Evolutionary conservation across 2,329 filamentous ascomycete species (phyloP), one percentile per base, ranked within the genome.

Genomic region (Ceratocystis cacaofunesta): DNA sequence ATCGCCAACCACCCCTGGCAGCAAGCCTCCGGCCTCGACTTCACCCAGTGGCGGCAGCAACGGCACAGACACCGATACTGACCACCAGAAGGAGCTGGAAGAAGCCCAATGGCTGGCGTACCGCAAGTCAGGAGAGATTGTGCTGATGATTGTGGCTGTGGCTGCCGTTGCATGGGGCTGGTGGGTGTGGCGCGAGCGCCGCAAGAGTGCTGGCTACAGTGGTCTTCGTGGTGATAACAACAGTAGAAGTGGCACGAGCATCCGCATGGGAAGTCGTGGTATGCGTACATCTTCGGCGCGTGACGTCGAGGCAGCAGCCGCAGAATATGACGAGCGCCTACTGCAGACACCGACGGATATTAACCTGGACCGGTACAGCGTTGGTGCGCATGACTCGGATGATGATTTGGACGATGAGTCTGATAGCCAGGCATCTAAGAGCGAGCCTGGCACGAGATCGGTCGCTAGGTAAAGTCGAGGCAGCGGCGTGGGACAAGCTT

Each of bases 31-130:
- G 8, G 55, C 43, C 5, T 86, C 83, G 41, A 85, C 88, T 60
- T 82, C 48, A 19, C 76, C 66, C 82, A 82, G 71, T 75, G 77
- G 68, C 74, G 75, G 70, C 74, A 75, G 70, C 15, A 83, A 81
- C n/a, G 83, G 6, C 68, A 73, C 52, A 72, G 74, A 62, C 72
- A 73, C 85, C 70, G 80, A 88, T 71, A 82, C 82, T 41, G 84
- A 89, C 71, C 82, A 85, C 69, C 80, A 89, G 72, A 85, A 88
- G 72, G 79, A 82, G 73, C 76, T 96, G n/a, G 84, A 92, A 70
- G 84, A 90, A 32, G 90, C 91, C 19, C 89, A 92, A 71, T 95
- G 91, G 89, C 83, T 86, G 63, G 92, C 92, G 0, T 96, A 96
- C 75, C 88, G 87, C 72, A 87, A 89, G 71, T 94, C 89, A 2